phyloP scores from a whole-genome alignment of 306 rosid genomes.

The Quercus agrifolia region DNA sequence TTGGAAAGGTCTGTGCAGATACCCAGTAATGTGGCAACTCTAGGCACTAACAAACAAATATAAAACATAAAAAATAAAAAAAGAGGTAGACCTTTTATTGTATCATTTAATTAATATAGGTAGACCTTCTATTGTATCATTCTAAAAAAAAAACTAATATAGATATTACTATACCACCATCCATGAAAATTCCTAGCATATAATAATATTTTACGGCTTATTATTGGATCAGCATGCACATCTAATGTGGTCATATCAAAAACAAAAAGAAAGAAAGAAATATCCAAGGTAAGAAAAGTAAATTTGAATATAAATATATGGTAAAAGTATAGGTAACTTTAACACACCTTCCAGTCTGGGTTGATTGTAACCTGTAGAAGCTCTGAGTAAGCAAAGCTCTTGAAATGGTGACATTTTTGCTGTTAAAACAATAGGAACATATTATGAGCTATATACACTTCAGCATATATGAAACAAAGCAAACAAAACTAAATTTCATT shows the following conservation, averaged over 20 bases:
- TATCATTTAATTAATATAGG: not conserved
- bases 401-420: slow-evolving; percentile 27
- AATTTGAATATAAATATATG: not conserved
- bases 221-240: not conserved
- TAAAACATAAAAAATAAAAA: not conserved
- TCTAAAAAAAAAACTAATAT: no score
- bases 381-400: slow-evolving; percentile 38
- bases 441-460: slow-evolving; percentile 7
- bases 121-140: not conserved
- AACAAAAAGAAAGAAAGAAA: not conserved
- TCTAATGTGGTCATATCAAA: not conserved
- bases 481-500: slow-evolving; percentile 14
- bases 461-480: slow-evolving; percentile 1
- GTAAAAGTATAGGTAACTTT: not conserved
- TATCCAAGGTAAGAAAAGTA: not conserved
- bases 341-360: slow-evolving; percentile 40
- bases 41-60: not conserved
- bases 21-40: not conserved
- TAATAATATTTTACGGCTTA: not conserved
- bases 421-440: slow-evolving; percentile 27
- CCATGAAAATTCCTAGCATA: not conserved
- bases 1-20: not conserved
- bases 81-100: not conserved
- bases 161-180: not conserved
- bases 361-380: slow-evolving; percentile 47